Evolutionary conservation across 2,329 filamentous ascomycete genomes (phyloP), one percentile per base, ranked within the genome.

Genomic region (Pseudogymnoascus pannorum): DNA sequence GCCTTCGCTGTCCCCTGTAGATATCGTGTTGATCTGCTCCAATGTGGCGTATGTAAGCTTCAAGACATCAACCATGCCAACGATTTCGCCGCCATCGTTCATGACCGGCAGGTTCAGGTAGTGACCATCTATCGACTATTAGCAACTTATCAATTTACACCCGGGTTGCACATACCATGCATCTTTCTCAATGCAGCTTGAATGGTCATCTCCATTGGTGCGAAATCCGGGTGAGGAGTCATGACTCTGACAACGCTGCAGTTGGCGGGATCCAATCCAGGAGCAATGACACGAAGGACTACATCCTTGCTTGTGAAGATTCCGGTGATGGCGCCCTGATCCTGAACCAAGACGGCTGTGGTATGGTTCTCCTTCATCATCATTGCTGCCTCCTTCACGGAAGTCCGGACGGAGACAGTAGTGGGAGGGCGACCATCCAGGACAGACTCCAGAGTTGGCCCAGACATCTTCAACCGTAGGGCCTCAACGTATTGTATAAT

Each of bases 281-380:
- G 94, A 60, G 94, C 94, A 77, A 99, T 99, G 64, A 99, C 94
- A 75, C 94, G 91, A 62, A 99, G 83, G 63, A 99, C 94, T 58
- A 99, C 93, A 77, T 99, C 94, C 79, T 99, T 99, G 80, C 94
- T 97, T 63, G 94, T 99, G 74, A 99, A 99, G 72, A 99, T 99
- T 77, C 94, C 94, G 60, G 94, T 99, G 72, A 99, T 97, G 44
- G 92, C 91, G 60, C 93, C 92, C 75, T 96, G 91, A 74, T 99
- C 94, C 76, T 97, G 92, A 14, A 99, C 94, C 62, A 99, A 79
- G 42, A 99, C 88, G 51, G 94, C 94, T 14, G 94, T 99, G 16
- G 94, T 99, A 76, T 96, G 94, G 77, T 99, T 93, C 75, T 99
- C 94, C 79, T 96, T 97, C 94, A 99, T 99, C 74, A 96, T 77